Base-by-base conservation (phyloP, 345 rosid genomes). In the Gossypium ekmanianum region DNA sequence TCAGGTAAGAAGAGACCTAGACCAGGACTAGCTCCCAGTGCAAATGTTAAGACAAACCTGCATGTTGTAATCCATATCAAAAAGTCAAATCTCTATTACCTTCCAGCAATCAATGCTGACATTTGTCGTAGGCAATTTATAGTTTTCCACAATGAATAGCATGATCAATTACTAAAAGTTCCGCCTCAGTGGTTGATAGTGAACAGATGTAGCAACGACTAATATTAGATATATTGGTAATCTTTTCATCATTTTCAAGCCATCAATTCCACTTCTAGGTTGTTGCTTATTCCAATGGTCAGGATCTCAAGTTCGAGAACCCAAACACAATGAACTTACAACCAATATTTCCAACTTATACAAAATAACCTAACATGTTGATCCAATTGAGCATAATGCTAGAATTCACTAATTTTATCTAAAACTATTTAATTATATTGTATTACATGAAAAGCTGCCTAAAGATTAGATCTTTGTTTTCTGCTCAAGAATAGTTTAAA, bases 11-110 rank as follows among this genome's bases (percentile, higher is more conserved):
- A 97, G 62, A 95, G 90, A 83, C 92, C 83, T 22, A 98, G 98
- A 78, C 93, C 98, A 62, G 97, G 99, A 73, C 99, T 98, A 80
- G 98, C 99, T 86, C 99, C 98, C 20, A 91, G 39, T 34, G 99
- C 89, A 83, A 95, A 95, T 63, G 98, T 84, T 26, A 95, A 82
- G 76, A 95, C 99, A 77, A 90, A 93, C 92, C 99, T 95, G 89
- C 61, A 84, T 8, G 55, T 61, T 78, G 45, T 72, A 26, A 24
- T 55, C 64, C 73, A 45, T 61, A 52, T 54, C 18, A 44, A 58
- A 13, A 41, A 29, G 71, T n/a, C 11, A 26, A 68, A 13, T n/a
- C 43, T 47, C 69, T 5, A 7, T 50, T 41, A 20, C 8, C 56
- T 22, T 50, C 71, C 24, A 61, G 55, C 65, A 47, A 2, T 70